phyloP scores from a whole-genome alignment of 108 stramenopile species.

The Nitzschia sp. region DNA sequence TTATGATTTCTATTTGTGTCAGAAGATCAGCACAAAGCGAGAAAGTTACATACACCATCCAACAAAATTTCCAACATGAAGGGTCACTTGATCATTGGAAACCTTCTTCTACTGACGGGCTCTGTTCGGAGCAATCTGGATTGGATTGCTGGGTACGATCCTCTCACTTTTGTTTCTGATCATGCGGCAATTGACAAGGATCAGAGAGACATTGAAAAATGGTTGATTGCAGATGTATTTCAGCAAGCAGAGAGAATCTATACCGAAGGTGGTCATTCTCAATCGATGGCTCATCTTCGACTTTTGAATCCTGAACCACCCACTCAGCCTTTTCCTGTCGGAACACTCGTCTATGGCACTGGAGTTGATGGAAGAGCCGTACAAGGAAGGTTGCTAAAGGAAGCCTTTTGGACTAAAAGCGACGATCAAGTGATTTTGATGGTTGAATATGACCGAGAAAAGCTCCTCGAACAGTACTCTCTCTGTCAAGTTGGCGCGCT shows the following conservation, averaged over 20 bases:
- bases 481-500: conserved; percentile 61
- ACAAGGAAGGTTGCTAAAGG: conserved; percentile 9
- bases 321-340: conserved; percentile 20
- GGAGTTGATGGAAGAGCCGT: conserved; percentile 23
- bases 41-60: too few relatives aligned
- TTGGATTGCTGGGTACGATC: conserved; percentile 48
- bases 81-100: not conserved
- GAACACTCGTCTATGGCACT: conserved; percentile 19
- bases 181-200: conserved; percentile 72
- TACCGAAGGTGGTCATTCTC: conserved; percentile 48
- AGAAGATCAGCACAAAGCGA: too few relatives aligned
- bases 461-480: conserved; percentile 12
- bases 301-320: conserved; percentile 19
- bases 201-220: conserved; percentile 49
- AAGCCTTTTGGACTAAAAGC: not conserved
- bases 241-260: conserved; percentile 39
- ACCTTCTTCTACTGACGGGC: not conserved
- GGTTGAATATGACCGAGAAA: conserved; percentile 49
- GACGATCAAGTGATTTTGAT: conserved; percentile 22
- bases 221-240: conserved; percentile 25
- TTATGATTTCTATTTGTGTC: too few relatives aligned
- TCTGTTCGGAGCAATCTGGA: not conserved
- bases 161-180: conserved; percentile 50
- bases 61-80: too few relatives aligned
- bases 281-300: conserved; percentile 37